Base-by-base conservation (phyloP, 129 eudicot species). In the Arctium minus region DNA sequence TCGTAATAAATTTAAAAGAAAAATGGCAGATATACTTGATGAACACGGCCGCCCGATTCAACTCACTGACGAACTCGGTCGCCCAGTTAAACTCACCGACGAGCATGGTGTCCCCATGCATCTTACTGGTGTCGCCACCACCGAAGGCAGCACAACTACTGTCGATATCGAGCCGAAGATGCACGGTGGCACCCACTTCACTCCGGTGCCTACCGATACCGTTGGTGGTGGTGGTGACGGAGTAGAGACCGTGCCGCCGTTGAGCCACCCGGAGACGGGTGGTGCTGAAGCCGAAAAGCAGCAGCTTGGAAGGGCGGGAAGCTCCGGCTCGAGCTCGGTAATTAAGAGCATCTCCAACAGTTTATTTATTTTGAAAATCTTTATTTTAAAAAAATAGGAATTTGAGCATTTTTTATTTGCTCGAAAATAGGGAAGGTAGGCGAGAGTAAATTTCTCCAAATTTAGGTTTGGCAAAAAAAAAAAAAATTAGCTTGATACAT, bases 41-140 rank as follows among this genome's bases (percentile, higher is more conserved):
- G 92, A 89, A 84, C 83, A 75, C 5, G 97, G 98, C 32, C 88
- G 91, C 82, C 98, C 94, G 12, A 87, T 93, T 68, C 94, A 87
- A 80, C 90, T 91, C 72, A 90, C 97, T 4, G 98, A 92, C 77
- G 88, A 91, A 68, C 81, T 35, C 36, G 97, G 97, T 2, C 82
- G 84, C 13, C 92, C 88, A 8, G 92, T 93, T 76, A 85, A 77
- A 71, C 91, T 89, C 27, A 93, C 92, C 7, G 97, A 91, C 36
- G 98, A 91, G 81, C 79, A 82, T 33, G 98, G 97, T 30, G 83
- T 83, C 70, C 94, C 98, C 35, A 86, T 92, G 72, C 94, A 90
- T 75, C 91, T 91, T 29, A 83, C 81, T 3, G 96, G 98, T 10
- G 90, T 93, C 50, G 97, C 92, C 75, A 87, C 93, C 85, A 72